These are phyloP conservation scores for Aureobasidium sp. DNA, from an alignment of 2,329 filamentous ascomycete genomes.

Conservation along the genomic window DNA sequence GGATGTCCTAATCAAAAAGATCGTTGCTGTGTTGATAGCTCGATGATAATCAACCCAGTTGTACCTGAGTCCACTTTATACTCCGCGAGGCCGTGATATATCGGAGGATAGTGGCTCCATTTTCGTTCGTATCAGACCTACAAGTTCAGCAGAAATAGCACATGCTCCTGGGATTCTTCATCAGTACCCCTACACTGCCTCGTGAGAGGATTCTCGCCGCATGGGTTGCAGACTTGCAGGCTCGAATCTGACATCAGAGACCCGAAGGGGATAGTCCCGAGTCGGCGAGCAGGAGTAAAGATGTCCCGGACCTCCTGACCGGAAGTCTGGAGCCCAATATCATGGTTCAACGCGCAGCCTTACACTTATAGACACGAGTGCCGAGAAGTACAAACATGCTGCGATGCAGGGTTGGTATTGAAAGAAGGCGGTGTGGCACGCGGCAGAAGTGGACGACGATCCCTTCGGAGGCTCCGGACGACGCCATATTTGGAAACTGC, in stretches of 20 bases:
- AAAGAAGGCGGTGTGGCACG: not conserved
- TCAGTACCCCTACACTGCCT: not conserved
- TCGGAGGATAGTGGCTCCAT: not conserved
- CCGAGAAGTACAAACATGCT: not conserved
- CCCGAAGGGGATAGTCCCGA: not conserved
- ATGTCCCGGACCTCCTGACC: not conserved
- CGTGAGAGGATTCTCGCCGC: not conserved
- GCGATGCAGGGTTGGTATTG: slow-evolving; percentile 1
- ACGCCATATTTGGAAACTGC: not conserved
- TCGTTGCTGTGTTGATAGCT: not conserved
- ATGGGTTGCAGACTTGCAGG: not conserved
- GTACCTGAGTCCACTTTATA: not conserved
- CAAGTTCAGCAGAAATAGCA: not conserved
- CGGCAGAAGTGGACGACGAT: not conserved
- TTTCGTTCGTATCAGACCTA: not conserved
- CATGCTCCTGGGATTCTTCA: not conserved
- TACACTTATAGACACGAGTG: not conserved
- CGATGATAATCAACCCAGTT: not conserved
- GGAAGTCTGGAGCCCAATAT: not conserved
- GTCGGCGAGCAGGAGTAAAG: not conserved
- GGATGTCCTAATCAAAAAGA: not conserved
- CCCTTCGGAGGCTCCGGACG: not conserved
- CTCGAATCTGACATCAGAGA: slow-evolving; percentile 7
- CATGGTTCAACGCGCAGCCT: not conserved
- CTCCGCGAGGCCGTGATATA: not conserved